Evolutionary conservation across 495 filamentous ascomycete species (phyloP).

Genomic region (Xylaria venustula): DNA sequence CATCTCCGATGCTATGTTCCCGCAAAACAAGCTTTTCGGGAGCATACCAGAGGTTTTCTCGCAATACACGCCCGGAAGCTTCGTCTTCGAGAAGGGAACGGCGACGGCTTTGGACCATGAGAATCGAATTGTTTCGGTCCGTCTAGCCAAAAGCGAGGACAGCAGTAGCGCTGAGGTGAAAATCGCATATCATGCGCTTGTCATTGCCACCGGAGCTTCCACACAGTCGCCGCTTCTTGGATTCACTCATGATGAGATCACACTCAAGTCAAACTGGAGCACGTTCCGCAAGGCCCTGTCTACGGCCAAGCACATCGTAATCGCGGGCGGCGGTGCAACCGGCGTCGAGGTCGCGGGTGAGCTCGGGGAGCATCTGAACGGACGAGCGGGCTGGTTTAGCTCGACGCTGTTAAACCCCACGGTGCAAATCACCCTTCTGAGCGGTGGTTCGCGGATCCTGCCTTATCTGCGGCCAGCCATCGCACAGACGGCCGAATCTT

Average conservation of each 20-base stretch:
- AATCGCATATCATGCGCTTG: slow-evolving; percentile 43
- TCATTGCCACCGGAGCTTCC: slow-evolving; percentile 46
- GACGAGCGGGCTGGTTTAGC: slow-evolving; percentile 22
- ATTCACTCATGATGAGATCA: slow-evolving; percentile 23
- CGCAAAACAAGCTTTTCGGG: slow-evolving; percentile 50
- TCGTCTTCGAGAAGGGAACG: slow-evolving; percentile 57
- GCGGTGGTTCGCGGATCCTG: slow-evolving; percentile 23
- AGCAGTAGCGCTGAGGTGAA: slow-evolving; percentile 34
- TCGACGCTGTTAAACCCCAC: slow-evolving; percentile 21
- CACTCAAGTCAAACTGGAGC: slow-evolving; percentile 27
- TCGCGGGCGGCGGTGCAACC: slow-evolving; percentile 66
- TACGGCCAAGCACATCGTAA: slow-evolving; percentile 53
- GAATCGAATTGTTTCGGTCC: slow-evolving; percentile 39
- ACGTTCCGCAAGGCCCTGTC: slow-evolving; percentile 41
- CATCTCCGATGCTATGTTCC: slow-evolving; percentile 42
- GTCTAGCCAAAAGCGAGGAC: slow-evolving; percentile 1
- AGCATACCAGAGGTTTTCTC: slow-evolving; percentile 37
- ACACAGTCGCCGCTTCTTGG: slow-evolving; percentile 44
- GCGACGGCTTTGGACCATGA: slow-evolving; percentile 47
- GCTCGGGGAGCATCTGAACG: slow-evolving; percentile 53
- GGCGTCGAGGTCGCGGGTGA: slow-evolving; percentile 65
- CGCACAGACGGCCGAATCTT: slow-evolving; percentile 25
- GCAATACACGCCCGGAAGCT: slow-evolving; percentile 39
- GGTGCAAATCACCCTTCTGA: slow-evolving; percentile 48
- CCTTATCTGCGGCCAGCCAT: slow-evolving; percentile 29